Conservation (phyloP, 257 asterid genomes). For the Oldenlandia corymbosa region DNA sequence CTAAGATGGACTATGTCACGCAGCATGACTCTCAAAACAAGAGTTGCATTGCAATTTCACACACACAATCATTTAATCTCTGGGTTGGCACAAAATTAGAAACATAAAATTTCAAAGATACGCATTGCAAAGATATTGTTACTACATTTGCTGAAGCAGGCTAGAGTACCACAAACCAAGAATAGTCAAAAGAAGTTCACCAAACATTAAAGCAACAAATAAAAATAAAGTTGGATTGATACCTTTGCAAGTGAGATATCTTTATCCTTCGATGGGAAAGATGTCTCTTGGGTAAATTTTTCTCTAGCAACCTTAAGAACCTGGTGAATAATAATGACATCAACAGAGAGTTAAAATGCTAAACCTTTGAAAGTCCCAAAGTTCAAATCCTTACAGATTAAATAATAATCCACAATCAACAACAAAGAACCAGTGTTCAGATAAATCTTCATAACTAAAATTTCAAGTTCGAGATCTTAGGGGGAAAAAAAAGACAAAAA, state of each 20-base stretch:
- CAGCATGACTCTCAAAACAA: neutral
- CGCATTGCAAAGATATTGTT: neutral
- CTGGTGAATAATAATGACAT: conserved; percentile 30
- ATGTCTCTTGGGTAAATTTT: conserved; percentile 66
- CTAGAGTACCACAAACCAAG: neutral
- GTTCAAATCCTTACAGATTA: neutral
- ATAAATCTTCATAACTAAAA: neutral
- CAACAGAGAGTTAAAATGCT: conserved; percentile 18
- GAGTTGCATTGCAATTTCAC: neutral
- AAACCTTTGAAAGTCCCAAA: conserved; percentile 3
- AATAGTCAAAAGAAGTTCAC: neutral
- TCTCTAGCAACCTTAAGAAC: conserved; percentile 66
- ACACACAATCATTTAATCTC: neutral
- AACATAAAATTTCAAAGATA: neutral
- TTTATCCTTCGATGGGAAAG: conserved; percentile 76
- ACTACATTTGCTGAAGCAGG: conserved; percentile 8
- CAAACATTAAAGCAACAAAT: conserved; percentile 12
- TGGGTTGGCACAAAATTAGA: neutral
- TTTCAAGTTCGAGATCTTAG: too few relatives aligned
- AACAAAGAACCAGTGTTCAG: neutral
- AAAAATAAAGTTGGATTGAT: conserved; percentile 8
- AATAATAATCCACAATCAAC: neutral
- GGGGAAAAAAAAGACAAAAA: neutral
- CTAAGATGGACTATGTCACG: neutral
- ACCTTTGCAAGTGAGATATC: conserved; percentile 94